Conservation (phyloP, 345 rosid species). For the Syzygium aqueum region DNA sequence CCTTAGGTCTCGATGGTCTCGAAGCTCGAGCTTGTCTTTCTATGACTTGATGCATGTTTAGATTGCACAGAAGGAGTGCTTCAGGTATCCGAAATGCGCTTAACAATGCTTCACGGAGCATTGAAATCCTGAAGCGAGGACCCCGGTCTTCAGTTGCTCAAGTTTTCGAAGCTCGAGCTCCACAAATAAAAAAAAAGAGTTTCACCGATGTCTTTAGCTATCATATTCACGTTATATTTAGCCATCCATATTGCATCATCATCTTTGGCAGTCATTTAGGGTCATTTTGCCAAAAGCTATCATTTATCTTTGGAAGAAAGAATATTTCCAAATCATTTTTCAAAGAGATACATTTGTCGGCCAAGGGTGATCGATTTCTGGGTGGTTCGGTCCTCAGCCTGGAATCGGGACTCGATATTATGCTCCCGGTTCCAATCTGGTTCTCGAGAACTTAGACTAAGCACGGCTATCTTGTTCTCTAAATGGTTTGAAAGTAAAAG, state of each 20-base stretch:
- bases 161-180: no score
- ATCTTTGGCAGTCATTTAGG: no score
- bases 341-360: no score
- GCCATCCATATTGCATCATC: neutral
- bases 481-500: no score
- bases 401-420: accelerated
- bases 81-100: no score
- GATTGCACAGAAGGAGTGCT: no score
- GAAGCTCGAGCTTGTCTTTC: no score
- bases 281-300: neutral
- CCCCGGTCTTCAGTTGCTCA: neutral
- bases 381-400: accelerated
- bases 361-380: accelerated
- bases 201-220: no score
- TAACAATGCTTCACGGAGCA: no score
- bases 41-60: no score
- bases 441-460: no score
- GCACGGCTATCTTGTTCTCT: no score
- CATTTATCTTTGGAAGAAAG: neutral
- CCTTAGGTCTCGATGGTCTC: neutral
- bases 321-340: neutral
- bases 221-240: neutral
- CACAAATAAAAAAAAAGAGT: accelerated
- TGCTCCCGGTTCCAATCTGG: neutral
- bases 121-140: neutral